Evolutionary conservation across 1,284 basidiomycete species (phyloP).

Genomic region (Boletellus sp.): DNA sequence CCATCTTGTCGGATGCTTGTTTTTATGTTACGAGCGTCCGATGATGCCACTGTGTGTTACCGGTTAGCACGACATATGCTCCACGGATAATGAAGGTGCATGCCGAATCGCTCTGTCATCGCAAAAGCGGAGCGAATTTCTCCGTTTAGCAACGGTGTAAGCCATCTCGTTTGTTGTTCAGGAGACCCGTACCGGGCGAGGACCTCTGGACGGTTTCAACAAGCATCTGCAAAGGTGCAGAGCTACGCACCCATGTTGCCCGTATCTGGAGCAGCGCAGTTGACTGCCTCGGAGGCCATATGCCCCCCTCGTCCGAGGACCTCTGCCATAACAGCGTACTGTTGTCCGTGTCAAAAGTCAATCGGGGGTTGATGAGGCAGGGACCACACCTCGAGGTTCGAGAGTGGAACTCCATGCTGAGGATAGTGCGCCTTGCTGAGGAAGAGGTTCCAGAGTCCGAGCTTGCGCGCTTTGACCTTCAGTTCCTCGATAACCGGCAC

Average conservation of each 20-base stretch:
- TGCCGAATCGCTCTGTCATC: conserved; percentile 91
- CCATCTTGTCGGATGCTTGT: conserved; percentile 87
- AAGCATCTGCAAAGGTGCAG: neutral
- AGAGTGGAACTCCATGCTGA: conserved; percentile 81
- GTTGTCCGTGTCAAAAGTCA: conserved; percentile 4
- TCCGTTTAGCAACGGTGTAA: conserved; percentile 84
- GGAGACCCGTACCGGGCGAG: conserved; percentile 88
- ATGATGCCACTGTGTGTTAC: conserved; percentile 72
- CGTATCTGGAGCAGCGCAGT: conserved; percentile 94
- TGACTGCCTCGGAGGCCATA: conserved; percentile 82
- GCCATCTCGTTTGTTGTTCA: conserved; percentile 90
- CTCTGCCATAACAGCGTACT: conserved; percentile 98
- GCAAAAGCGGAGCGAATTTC: conserved; percentile 92
- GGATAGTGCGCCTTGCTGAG: conserved; percentile 93
- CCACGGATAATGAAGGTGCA: conserved; percentile 25
- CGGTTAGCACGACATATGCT: conserved; percentile 3
- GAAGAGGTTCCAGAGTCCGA: conserved; percentile 97
- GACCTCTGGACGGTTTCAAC: conserved; percentile 64
- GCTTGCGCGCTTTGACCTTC: conserved; percentile 83
- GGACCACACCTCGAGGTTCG: conserved; percentile 80
- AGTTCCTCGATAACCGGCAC: conserved; percentile 82
- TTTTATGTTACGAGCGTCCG: conserved; percentile 93
- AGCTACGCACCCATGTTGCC: conserved; percentile 84
- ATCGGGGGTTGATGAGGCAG: neutral
- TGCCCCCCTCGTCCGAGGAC: conserved; percentile 82